A percentile compares a stretch with the other conserved stretches of the same genome.
Conservation (phyloP, 306 rosid genomes). For the Quercus rubra region DNA sequence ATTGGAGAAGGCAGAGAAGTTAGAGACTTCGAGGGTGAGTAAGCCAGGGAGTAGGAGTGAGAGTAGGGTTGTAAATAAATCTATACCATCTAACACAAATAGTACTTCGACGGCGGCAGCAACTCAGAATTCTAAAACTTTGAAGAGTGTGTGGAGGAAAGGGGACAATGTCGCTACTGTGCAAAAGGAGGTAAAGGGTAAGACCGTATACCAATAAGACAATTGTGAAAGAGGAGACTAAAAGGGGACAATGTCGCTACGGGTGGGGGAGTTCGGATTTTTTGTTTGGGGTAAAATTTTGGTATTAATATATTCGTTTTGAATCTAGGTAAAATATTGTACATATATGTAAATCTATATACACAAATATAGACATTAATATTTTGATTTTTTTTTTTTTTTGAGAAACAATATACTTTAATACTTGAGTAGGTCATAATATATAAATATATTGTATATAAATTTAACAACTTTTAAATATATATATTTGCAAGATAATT, state of each 20-base stretch:
- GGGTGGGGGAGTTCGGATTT: no score
- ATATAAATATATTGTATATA: no score
- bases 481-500: no score
- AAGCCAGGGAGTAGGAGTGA: conserved; percentile 32
- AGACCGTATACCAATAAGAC: conserved; percentile 18
- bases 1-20: conserved; percentile 90
- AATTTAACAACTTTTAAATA: no score
- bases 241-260: background rate
- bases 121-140: conserved; percentile 57
- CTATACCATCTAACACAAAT: conserved; percentile 24
- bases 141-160: conserved; percentile 96
- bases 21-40: conserved; percentile 40
- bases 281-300: no score
- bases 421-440: no score
- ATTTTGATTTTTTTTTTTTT: no score
- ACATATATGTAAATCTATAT: no score
- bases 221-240: conserved; percentile 35
- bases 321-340: no score
- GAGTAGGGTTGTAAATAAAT: conserved; percentile 47
- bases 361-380: no score
- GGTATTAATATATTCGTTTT: no score
- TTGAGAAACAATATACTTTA: no score
- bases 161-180: conserved; percentile 73
- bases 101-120: conserved; percentile 28
- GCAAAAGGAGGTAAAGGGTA: conserved; percentile 64